Evolutionary conservation across 306 rosid genomes (phyloP).

Genomic region (Medicago ruthenica): DNA sequence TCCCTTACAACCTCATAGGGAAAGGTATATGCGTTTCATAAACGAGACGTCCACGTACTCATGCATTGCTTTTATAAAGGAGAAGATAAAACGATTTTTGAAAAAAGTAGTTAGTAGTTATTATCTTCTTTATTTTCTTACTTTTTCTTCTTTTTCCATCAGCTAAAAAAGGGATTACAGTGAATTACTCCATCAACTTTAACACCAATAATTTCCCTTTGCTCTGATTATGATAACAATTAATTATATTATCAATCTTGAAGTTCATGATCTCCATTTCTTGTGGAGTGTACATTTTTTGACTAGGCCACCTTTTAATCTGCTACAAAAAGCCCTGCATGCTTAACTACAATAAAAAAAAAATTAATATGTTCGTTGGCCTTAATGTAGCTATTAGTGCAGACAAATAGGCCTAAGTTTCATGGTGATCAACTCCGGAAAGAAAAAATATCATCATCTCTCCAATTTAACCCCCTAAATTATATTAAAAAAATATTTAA

Average conservation of each 20-base stretch:
- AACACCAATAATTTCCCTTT: slow-evolving; percentile 41
- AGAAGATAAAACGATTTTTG: slow-evolving; percentile 42
- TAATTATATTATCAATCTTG: slow-evolving; percentile 32
- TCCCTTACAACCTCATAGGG: slow-evolving; percentile 48
- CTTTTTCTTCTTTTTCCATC: slow-evolving; percentile 23
- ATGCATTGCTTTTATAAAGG: slow-evolving; percentile 49
- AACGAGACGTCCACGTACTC: slow-evolving; percentile 35
- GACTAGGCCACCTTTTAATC: slow-evolving; percentile 7
- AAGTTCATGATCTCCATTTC: slow-evolving; percentile 33
- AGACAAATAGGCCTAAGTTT: too few relatives aligned
- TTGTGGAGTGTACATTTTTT: slow-evolving; percentile 34
- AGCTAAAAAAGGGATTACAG: slow-evolving; percentile 33
- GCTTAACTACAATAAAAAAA: neutral
- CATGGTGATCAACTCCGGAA: too few relatives aligned
- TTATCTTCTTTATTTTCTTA: slow-evolving; percentile 29
- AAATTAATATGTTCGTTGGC: too few relatives aligned
- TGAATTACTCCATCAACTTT: slow-evolving; percentile 33
- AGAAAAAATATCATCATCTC: too few relatives aligned
- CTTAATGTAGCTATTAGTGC: too few relatives aligned
- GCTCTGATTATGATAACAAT: slow-evolving; percentile 13
- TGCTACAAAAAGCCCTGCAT: slow-evolving; percentile 39
- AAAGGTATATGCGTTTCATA: slow-evolving; percentile 37
- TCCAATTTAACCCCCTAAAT: too few relatives aligned
- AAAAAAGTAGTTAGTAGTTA: slow-evolving; percentile 23
- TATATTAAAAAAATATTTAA: too few relatives aligned